Base-by-base conservation (phyloP, 345 rosid species). In the Boechera stricta region DNA sequence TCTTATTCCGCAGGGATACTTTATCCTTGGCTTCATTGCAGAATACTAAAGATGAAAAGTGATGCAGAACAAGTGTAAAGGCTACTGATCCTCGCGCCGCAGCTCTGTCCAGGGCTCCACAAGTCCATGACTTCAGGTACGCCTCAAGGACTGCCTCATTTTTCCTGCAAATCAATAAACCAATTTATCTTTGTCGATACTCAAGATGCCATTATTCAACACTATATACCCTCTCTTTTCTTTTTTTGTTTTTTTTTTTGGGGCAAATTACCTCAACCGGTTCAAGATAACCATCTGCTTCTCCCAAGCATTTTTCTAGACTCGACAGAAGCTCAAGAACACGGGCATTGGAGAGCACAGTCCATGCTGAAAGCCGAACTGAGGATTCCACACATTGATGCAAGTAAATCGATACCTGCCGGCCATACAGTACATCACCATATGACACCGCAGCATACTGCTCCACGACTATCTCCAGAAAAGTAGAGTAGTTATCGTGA, bases 301-400 rank as follows among this genome's bases (percentile, higher is more conserved):
- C 74, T 67, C 85, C 90, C 67, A 88, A 49, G 82, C 95, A 90
- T 60, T 90, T 84, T 64, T 88, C 86, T 28, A 90, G 45, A 51
- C 92, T 86, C 4, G 95, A 95, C 72, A 94, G 89, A 79, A 94
- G 89, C 77, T 92, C 93, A 56, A 94, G 94, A 69, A 85, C 97
- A 73, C 63, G 86, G 68, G 89, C 79, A 82, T 83, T 89, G 32
- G 88, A 74, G 39, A 94, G 72, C 21, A 78, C 82, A 67, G 82
- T 90, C 97, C 97, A 94, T 64, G 97, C 86, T 67, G 88, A 83
- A 61, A 89, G 88, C 52, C 97, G 83, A 44, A 90, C 80, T 21
- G 87, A 76, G 61, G 87, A 69, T 82, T 94, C 97, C 63, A 84
- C 88, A 71, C 67, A 76, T 65, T 84, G 85, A 72, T 94, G 96